Percentiles rank a stretch among this genome's conserved stretches.
These are phyloP conservation scores for Manihot esculenta DNA, from an alignment of 441 rosid species.

Conservation along the genomic window DNA sequence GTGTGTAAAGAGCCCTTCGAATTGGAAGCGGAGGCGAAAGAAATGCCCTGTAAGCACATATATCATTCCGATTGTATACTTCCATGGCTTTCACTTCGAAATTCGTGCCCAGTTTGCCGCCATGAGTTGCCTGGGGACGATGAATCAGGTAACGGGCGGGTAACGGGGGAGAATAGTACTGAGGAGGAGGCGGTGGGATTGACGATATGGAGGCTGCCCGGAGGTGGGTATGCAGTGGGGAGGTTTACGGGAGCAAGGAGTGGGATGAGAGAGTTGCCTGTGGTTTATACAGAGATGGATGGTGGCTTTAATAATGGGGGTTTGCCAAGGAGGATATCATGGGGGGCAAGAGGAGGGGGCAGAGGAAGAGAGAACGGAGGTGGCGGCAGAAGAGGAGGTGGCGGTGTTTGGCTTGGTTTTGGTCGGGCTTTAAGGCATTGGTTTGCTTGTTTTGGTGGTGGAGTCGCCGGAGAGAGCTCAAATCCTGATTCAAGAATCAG, in stretches of 20 bases:
- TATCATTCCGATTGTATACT: constrained; percentile 82
- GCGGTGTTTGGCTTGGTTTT: constrained; percentile 35
- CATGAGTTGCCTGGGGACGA: constrained; percentile 67
- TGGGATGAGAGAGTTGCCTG: constrained; percentile 71
- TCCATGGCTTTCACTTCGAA: constrained; percentile 79
- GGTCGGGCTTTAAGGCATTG: constrained; percentile 51
- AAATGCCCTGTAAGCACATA: constrained; percentile 89
- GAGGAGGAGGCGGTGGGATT: constrained; percentile 59
- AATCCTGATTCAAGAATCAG: constrained; percentile 27
- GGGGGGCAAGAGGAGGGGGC: constrained; percentile 56
- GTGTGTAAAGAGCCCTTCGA: constrained; percentile 79
- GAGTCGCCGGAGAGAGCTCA: constrained; percentile 33
- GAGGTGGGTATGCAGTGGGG: constrained; percentile 94
- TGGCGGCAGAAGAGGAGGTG: neutral
- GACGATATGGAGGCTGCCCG: constrained; percentile 89
- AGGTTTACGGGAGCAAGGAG: constrained; percentile 76
- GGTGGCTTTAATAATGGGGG: constrained; percentile 72
- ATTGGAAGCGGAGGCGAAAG: constrained; percentile 59
- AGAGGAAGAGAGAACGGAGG: constrained; percentile 23
- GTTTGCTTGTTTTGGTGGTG: constrained; percentile 63
- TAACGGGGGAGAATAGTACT: constrained; percentile 46
- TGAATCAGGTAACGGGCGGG: constrained; percentile 46
- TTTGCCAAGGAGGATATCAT: constrained; percentile 59
- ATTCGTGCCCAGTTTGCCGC: constrained; percentile 92
- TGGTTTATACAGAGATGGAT: constrained; percentile 86